Base-by-base conservation (phyloP, 108 stramenopile genomes). In the Craspedostauros australis region DNA sequence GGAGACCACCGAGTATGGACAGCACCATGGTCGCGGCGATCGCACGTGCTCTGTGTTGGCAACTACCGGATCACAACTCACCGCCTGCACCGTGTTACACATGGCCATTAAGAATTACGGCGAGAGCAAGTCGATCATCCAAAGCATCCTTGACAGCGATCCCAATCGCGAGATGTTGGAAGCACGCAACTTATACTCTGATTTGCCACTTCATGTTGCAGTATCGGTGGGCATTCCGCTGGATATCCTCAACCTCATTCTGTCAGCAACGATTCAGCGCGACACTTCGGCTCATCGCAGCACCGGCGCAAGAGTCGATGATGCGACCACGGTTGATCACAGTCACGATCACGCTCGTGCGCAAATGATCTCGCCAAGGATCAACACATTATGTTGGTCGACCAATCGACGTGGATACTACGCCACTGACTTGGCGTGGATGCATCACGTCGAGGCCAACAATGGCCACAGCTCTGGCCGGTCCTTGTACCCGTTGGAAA, bases 381-480 rank as follows among this genome's bases (percentile, higher is more conserved):
- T n/a, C 55, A 6, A 50, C 20, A 39, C 42, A 23, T 34, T 71
- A 25, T 23, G 65, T 9, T 70, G 69, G 69, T 56, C 65, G 1
- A 21, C 33, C 1, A 76, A 70, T 30, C 1, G 41, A 14, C 37
- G 60, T 1, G 75, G 75, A 51, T 71, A 58, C 23, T 67, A 65
- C 20, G 61, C 75, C n/a, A 27, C 67, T 23, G 75, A 76, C 50
- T 41, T 76, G 20, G 65, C 57, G 39, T 76, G 75, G 75, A 51
- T 76, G 9, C 52, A 60, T 36, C 61, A 67, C 16, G 49, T 67
- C 28, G 75, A 76, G 39, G 60, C 40, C 6, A 61, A 65, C 19
- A 22, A 42, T 5, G 40, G 56, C 9, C 50, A 67, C 9, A 46
- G 21, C 27, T 49, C 26, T 26, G 30, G 49, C 3, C 46, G 55